Percentiles rank a stretch among this genome's conserved stretches.
Evolutionary conservation across 257 asterid genomes (phyloP).

Genomic region (Solanum bulbocastanum): DNA sequence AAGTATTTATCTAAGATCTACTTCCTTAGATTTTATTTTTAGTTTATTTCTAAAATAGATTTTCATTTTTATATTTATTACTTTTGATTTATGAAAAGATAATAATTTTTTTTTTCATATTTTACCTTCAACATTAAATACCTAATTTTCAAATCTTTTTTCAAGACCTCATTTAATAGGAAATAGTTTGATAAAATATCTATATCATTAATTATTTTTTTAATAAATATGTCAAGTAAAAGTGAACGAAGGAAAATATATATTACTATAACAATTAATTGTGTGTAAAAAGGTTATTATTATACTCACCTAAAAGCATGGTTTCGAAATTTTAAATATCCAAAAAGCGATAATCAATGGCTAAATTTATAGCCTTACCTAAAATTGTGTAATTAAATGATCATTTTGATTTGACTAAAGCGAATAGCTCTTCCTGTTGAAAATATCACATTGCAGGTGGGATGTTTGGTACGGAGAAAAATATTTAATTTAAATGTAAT

Average conservation of each 20-base stretch:
- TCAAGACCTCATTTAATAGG: too few relatives aligned
- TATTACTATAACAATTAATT: not conserved
- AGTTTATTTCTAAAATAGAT: too few relatives aligned
- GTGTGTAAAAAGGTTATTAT: conserved; percentile 15
- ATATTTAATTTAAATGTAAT: not conserved
- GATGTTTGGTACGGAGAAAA: not conserved
- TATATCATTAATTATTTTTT: too few relatives aligned
- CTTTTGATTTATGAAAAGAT: too few relatives aligned
- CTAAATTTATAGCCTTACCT: not conserved
- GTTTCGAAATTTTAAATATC: not conserved
- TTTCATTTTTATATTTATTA: too few relatives aligned
- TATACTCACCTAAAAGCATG: conserved; percentile 5
- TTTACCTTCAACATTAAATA: too few relatives aligned
- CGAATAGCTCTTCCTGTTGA: not conserved
- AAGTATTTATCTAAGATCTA: not conserved
- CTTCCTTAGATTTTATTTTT: too few relatives aligned
- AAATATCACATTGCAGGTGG: not conserved
- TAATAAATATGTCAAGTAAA: too few relatives aligned
- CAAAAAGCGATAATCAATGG: conserved; percentile 9
- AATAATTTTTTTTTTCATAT: too few relatives aligned
- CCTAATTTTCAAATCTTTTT: too few relatives aligned
- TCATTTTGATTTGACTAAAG: not conserved
- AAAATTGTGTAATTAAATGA: not conserved
- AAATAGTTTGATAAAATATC: too few relatives aligned
- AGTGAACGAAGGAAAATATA: fast-evolving